Base-by-base conservation (phyloP, 768 basidiomycete genomes). In the Coprinellus aureogranulatus region DNA sequence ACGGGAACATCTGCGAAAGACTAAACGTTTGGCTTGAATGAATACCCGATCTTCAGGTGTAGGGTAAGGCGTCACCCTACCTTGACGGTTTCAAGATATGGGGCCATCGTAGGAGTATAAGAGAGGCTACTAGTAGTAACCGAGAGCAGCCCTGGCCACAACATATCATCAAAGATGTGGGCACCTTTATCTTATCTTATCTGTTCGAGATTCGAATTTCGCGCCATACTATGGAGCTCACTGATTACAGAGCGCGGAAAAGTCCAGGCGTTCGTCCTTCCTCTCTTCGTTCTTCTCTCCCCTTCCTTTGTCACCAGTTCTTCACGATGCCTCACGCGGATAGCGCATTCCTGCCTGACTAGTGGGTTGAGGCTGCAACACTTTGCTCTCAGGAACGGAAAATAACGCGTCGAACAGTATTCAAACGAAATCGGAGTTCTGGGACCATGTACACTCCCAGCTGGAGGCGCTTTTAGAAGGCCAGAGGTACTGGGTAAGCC, bases 1-100 rank as follows among this genome's bases (percentile, higher is more conserved):
- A 92, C 80, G 28, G 88, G 83, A 40, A 98, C 96, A 72, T 95
- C 89, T 64, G 87, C 86, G 70, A 94, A 99, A n/a, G 92, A 95
- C 96, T 98, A 62, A 46, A 12, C 22, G 40, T n/a, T 46, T 54
- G 26, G 54, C 27, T 47, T 14, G n/a, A 41, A 10, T 44, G 22
- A 53, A 11, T 12, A 20, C 12, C 3, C 39, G 40, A 27, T n/a
- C 20, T 31, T 31, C 34, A n/a, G 4, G 4, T 14, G 10, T 2
- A 37, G 18, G n/a, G n/a, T 23, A 22, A 22, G 22, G 30, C 41
- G 44, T 34, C 14, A 34, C 34, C 77, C 62, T 61, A 84, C 89
- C 75, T 81, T 88, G 49, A 91, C 80, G 18, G 84, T 82, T 57
- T 87, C 80, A 57, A 91, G 80, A 70, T 89, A 92, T 18, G 90